These are phyloP conservation scores for Fusarium stilboides DNA, from an alignment of 2,329 filamentous ascomycete species.

Conservation along the genomic window DNA sequence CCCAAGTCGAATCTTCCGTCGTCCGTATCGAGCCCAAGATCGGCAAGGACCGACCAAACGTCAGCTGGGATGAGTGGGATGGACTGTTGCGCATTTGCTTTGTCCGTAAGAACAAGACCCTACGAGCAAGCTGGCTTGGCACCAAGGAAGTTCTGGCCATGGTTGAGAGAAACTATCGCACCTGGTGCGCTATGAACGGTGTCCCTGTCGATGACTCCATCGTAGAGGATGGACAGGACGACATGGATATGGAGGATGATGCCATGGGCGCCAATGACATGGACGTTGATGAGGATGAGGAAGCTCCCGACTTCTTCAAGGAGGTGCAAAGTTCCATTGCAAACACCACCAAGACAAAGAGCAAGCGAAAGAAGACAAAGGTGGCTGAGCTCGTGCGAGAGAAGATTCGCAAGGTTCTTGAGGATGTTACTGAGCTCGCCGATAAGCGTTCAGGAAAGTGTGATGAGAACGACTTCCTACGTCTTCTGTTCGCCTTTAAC, in stretches of 20 bases:
- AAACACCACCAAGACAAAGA: conserved; percentile 70
- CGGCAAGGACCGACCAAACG: conserved; percentile 82
- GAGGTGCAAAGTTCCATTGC: conserved; percentile 65
- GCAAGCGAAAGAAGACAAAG: conserved; percentile 83
- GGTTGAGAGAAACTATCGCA: conserved; percentile 88
- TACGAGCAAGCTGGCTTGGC: conserved; percentile 85
- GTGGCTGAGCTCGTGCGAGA: conserved; percentile 85
- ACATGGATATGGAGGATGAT: conserved; percentile 56
- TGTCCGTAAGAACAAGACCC: conserved; percentile 88
- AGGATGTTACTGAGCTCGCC: conserved; percentile 83
- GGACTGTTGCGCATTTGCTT: conserved; percentile 82
- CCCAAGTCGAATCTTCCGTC: conserved; percentile 91
- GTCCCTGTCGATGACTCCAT: conserved; percentile 80
- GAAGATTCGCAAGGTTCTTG: conserved; percentile 89
- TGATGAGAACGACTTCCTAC: conserved; percentile 93
- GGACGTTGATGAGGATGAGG: conserved; percentile 75
- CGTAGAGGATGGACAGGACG: conserved; percentile 61
- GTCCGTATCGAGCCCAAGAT: conserved; percentile 91
- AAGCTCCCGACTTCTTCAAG: conserved; percentile 88
- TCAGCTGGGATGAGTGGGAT: conserved; percentile 96
- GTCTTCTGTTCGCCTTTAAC: conserved; percentile 86
- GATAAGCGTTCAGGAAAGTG: conserved; percentile 89
- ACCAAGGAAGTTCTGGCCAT: conserved; percentile 85
- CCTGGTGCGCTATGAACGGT: conserved; percentile 91
- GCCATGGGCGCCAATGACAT: conserved; percentile 65